Conservation (phyloP, 345 rosid species). For the Camelina hispida region DNA sequence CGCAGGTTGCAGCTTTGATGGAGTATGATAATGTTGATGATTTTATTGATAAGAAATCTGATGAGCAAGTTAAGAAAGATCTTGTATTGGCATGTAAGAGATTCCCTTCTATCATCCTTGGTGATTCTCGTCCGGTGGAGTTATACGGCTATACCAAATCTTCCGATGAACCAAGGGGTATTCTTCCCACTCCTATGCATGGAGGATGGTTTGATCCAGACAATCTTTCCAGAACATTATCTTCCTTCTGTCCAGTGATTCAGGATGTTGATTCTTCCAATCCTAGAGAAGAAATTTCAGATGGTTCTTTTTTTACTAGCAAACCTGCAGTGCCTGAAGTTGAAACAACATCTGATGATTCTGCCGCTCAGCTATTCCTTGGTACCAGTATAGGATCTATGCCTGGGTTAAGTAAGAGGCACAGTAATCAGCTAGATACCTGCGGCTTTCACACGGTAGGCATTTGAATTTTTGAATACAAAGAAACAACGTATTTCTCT, state of each 20-base stretch:
- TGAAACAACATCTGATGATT: slow-evolving; percentile 46
- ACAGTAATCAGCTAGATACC: slow-evolving; percentile 60
- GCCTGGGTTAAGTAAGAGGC: slow-evolving; percentile 75
- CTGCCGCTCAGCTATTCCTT: slow-evolving; percentile 51
- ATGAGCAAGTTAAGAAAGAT: slow-evolving; percentile 50
- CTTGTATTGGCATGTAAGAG: slow-evolving; percentile 64
- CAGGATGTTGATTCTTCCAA: slow-evolving; percentile 48
- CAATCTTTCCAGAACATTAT: slow-evolving; percentile 50
- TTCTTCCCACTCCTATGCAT: slow-evolving; percentile 46
- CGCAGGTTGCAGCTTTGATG: slow-evolving; percentile 64
- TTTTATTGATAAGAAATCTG: slow-evolving; percentile 51
- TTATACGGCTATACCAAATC: slow-evolving; percentile 55
- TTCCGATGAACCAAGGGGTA: slow-evolving; percentile 40
- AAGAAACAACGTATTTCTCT: slow-evolving; percentile 9
- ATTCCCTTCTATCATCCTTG: slow-evolving; percentile 77
- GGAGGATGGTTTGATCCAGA: slow-evolving; percentile 58
- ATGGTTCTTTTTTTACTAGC: slow-evolving; percentile 38
- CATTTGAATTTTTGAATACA: slow-evolving; percentile 7
- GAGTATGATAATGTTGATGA: slow-evolving; percentile 56
- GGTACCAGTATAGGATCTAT: slow-evolving; percentile 59
- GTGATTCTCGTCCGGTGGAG: slow-evolving; percentile 63
- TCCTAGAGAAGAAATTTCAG: slow-evolving; percentile 44
- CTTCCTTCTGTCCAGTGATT: slow-evolving; percentile 51
- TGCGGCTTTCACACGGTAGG: slow-evolving; percentile 89
- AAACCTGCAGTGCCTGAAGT: slow-evolving; percentile 42